Conservation (phyloP, 306 rosid genomes). For the Carpinus viminea region DNA sequence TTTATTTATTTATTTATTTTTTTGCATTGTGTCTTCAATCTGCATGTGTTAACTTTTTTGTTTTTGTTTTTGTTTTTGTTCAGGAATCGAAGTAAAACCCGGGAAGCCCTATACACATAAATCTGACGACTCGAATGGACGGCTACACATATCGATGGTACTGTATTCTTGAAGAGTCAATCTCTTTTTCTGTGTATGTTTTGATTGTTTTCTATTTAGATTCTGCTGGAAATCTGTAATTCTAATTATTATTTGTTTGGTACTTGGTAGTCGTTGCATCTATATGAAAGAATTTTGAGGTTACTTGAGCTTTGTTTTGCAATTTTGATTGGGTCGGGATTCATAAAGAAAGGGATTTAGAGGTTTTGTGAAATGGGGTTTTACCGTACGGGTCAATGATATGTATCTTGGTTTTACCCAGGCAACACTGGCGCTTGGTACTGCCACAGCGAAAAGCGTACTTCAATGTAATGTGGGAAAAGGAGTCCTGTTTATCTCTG, state of each 20-base stretch:
- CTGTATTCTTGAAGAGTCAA: not conserved
- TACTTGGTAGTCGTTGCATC: not conserved
- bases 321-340: not conserved
- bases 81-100: conserved; percentile 85
- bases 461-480: conserved; percentile 90
- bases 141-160: conserved; percentile 89
- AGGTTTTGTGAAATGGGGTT: not conserved
- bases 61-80: not conserved
- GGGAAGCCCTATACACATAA: conserved; percentile 71
- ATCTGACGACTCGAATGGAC: conserved; percentile 55
- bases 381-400: conserved; percentile 1
- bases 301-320: conserved; percentile 4
- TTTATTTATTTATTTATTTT: no score
- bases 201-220: not conserved
- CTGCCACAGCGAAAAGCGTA: conserved; percentile 54
- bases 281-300: not conserved
- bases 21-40: not conserved
- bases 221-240: not conserved
- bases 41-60: not conserved
- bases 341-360: not conserved
- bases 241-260: not conserved
- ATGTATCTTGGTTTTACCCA: conserved; percentile 10
- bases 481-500: conserved; percentile 79
- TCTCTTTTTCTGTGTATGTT: not conserved
- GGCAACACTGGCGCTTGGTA: conserved; percentile 79